Conservation (phyloP, 495 filamentous ascomycete species). For the Penicillium diatomitis region DNA sequence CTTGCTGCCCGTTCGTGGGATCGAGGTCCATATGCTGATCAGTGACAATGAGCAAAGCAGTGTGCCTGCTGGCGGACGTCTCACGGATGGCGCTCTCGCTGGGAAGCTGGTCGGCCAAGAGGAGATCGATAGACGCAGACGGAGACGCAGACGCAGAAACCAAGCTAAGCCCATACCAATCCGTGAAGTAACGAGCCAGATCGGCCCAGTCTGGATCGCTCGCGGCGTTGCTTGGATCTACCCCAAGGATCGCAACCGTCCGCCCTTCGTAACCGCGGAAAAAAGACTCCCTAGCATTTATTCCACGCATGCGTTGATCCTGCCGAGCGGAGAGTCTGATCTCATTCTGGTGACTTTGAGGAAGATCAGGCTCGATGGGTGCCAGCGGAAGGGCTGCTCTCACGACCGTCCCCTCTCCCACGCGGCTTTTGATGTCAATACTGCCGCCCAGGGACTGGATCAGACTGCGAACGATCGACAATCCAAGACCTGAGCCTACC, state of each 20-base stretch:
- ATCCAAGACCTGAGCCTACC: constrained; percentile 34
- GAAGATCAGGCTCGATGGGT: neutral
- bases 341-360: too few species aligned
- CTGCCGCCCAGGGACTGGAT: constrained; percentile 30
- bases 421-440: constrained; percentile 32
- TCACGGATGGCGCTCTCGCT: constrained; percentile 3
- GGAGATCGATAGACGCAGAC: constrained; percentile 16
- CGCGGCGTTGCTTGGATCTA: constrained; percentile 12
- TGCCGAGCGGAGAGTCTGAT: too few species aligned
- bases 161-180: constrained; percentile 35
- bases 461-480: constrained; percentile 36
- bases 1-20: neutral
- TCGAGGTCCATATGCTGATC: neutral
- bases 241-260: constrained; percentile 25
- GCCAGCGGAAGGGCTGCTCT: constrained; percentile 31
- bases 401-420: constrained; percentile 39
- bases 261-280: constrained; percentile 15
- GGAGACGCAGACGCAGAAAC: constrained; percentile 18
- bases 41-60: neutral
- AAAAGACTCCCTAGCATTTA: neutral
- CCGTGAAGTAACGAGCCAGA: constrained; percentile 22
- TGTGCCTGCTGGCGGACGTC: neutral
- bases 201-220: constrained; percentile 14
- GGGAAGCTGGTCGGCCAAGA: constrained; percentile 25
- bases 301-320: too few species aligned